Evolutionary conservation across 768 basidiomycete species (phyloP).

Genomic region (Kwoniella bestiolae): DNA sequence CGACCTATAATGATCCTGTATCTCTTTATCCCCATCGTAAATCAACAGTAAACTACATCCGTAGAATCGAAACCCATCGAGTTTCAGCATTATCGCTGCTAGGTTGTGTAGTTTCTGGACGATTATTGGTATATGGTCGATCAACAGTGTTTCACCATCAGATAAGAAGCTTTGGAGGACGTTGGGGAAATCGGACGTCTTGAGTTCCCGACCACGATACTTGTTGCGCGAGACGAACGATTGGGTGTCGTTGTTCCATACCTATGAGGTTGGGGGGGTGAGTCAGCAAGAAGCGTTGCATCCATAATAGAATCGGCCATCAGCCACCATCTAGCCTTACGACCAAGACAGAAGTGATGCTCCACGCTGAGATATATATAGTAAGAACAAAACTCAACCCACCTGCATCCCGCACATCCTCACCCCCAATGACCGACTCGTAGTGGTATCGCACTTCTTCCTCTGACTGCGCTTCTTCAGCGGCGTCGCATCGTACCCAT

Average conservation of each 20-base stretch:
- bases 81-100: constrained; percentile 81
- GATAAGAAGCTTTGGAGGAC: constrained; percentile 81
- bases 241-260: constrained; percentile 85
- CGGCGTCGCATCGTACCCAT: constrained; percentile 90
- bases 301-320: too few species aligned
- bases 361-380: background rate
- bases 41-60: constrained; percentile 95
- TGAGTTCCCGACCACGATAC: constrained; percentile 89
- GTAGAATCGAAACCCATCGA: constrained; percentile 97
- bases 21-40: constrained; percentile 91
- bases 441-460: constrained; percentile 96
- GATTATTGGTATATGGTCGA: constrained; percentile 88
- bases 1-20: constrained; percentile 66
- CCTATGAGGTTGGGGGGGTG: constrained; percentile 62
- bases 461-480: constrained; percentile 97
- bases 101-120: constrained; percentile 92
- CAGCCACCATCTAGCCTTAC: too few species aligned
- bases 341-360: too few species aligned
- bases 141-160: constrained; percentile 79
- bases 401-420: constrained; percentile 99
- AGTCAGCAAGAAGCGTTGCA: too few species aligned
- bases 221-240: constrained; percentile 93
- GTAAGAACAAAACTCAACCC: too few species aligned
- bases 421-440: constrained; percentile 85
- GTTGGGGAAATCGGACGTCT: constrained; percentile 78